Conservation (phyloP, 305 asterid genomes). For the Ajuga reptans region DNA sequence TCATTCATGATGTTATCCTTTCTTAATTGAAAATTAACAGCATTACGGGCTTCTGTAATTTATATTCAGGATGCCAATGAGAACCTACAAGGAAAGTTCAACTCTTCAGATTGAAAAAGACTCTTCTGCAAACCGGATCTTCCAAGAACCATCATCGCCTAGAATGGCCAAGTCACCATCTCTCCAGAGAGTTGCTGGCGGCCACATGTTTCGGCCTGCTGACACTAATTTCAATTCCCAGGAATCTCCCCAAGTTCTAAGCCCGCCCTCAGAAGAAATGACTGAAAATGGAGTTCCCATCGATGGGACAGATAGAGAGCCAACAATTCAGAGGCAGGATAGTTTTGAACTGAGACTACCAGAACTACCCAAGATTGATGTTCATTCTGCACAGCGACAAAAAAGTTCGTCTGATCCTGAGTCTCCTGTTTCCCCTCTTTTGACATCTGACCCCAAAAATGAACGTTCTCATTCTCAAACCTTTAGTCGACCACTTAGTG, state of each 20-base stretch:
- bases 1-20: constrained; percentile 7
- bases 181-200: constrained; percentile 72
- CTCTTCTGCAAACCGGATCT: constrained; percentile 60
- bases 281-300: constrained; percentile 62
- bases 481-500: constrained; percentile 75
- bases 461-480: constrained; percentile 99
- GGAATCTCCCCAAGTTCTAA: constrained; percentile 64
- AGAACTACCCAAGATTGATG: constrained; percentile 89
- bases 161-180: constrained; percentile 93
- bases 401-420: constrained; percentile 80
- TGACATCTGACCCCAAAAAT: constrained; percentile 96
- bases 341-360: constrained; percentile 96
- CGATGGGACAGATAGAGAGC: constrained; percentile 64
- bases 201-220: constrained; percentile 61
- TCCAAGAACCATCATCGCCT: constrained; percentile 93
- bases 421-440: constrained; percentile 95
- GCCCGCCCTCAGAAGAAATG: constrained; percentile 90
- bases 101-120: constrained; percentile 85
- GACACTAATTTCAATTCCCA: constrained; percentile 63
- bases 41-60: constrained; percentile 4
- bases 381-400: constrained; percentile 70
- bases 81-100: constrained; percentile 66
- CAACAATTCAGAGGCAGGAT: constrained; percentile 91
- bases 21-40: constrained; percentile 6
- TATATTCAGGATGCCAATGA: constrained; percentile 79